Evolutionary conservation across 1,284 basidiomycete species (phyloP), one percentile per base, ranked within the genome.

Genomic region (Naganishia sp.): DNA sequence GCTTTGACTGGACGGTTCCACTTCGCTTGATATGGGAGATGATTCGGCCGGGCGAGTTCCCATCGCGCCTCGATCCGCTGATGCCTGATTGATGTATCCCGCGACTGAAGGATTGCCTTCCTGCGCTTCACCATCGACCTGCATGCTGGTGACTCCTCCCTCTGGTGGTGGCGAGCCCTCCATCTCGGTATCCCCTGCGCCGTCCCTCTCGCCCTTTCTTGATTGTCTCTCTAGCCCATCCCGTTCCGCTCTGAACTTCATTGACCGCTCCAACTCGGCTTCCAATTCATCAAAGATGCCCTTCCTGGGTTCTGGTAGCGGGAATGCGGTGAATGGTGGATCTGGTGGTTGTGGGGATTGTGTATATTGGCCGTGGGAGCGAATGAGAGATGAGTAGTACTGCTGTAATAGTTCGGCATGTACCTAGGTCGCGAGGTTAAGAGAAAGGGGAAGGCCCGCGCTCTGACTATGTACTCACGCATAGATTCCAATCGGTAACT

Each of bases 401-500:
- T 75, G 71, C 57, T 81, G 80, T 1, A 81, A 68, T 21, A 79
- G 70, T 47, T 79, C 77, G 1, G 76, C 75, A 43, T 76, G 76
- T 71, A 78, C 80, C 79, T 81, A 72, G 42, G 21, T 6, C 0
- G 25, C 18, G 9, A 18, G 43, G 1, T n/a, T 25, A 25, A 7
- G 3, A 28, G 28, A 28, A 5, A 28, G 28, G 28, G 28, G 23
- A 21, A 18, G n/a, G 46, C 1, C 7, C 23, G 43, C 51, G 17
- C 10, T 32, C 6, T 11, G 80, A 28, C 28, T 28, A 28, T 28
- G 28, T 28, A 28, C 92, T 85, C 78, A 95, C 93, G 83, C 87
- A 90, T 72, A 97, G 83, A 71, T 87, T 85, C 94, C 94, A 97
- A 75, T 94, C 90, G 63, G 94, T 92, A 75, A 88, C 88, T 68